These are phyloP conservation scores for Wallacemonas collosoma DNA, from an alignment of 208 protist species.

Conservation along the genomic window DNA sequence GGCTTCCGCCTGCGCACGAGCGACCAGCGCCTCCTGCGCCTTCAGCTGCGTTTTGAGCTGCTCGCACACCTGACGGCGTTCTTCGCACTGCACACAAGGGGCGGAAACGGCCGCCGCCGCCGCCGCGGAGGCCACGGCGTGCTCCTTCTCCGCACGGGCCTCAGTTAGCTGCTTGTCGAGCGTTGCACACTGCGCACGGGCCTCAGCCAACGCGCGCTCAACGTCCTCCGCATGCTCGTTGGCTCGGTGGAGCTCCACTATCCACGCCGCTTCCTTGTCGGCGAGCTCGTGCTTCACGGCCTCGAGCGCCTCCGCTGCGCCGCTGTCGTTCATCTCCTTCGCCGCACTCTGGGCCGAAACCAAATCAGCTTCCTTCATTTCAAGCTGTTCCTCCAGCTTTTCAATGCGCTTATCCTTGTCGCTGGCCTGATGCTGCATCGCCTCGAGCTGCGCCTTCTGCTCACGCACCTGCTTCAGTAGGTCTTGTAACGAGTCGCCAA, in stretches of 20 bases:
- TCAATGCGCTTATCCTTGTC: slow-evolving; percentile 41
- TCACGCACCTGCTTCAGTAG: slow-evolving; percentile 33
- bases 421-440: slow-evolving; percentile 19
- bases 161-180: neutral
- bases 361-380: slow-evolving; percentile 19
- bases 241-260: neutral
- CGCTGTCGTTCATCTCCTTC: too few relatives aligned
- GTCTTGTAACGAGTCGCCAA: slow-evolving; percentile 39
- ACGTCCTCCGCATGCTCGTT: neutral
- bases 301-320: neutral
- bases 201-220: neutral
- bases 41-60: too few relatives aligned
- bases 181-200: neutral
- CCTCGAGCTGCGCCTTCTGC: slow-evolving; percentile 38
- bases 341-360: neutral
- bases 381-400: slow-evolving; percentile 23
- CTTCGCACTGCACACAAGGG: slow-evolving; percentile 1
- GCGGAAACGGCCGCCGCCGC: neutral
- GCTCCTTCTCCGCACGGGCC: slow-evolving; percentile 1
- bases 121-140: neutral
- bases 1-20: too few relatives aligned
- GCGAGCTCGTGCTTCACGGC: slow-evolving; percentile 3
- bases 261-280: slow-evolving; percentile 18
- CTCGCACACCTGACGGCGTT: neutral
- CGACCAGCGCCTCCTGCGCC: too few relatives aligned